phyloP scores from a whole-genome alignment of 2,329 filamentous ascomycete species.

The Pyrenochaeta sp. region DNA sequence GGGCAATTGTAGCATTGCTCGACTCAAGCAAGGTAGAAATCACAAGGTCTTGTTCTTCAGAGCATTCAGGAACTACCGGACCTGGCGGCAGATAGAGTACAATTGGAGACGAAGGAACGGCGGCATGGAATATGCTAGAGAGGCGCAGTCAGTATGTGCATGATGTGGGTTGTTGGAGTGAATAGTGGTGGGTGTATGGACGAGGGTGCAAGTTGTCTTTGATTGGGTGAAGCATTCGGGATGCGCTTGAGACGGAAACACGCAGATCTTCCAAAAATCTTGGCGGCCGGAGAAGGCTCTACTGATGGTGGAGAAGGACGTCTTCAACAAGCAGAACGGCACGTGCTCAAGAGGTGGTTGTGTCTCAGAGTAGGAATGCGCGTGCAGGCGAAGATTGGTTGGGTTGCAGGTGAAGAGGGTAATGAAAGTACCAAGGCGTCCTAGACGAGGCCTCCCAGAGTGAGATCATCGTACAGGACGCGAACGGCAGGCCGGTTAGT shows the following conservation, averaged over 20 bases:
- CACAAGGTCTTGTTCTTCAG: constrained; percentile 39
- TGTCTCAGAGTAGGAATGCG: background rate
- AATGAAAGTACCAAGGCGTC: background rate
- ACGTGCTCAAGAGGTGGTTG: background rate
- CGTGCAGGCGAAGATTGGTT: background rate
- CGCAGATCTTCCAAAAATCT: too few species aligned
- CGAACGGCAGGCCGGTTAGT: background rate
- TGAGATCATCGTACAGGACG: constrained; percentile 23
- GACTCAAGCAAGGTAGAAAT: constrained; percentile 45
- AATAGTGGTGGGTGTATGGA: background rate
- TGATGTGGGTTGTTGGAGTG: constrained; percentile 2
- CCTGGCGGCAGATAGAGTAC: constrained; percentile 56
- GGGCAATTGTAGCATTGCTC: constrained; percentile 51
- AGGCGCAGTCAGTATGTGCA: constrained; percentile 11
- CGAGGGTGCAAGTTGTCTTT: too few species aligned
- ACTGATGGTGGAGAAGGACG: background rate
- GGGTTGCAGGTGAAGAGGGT: background rate
- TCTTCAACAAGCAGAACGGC: background rate
- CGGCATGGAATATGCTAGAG: constrained; percentile 45
- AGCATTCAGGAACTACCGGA: constrained; percentile 37
- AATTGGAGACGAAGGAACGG: constrained; percentile 36
- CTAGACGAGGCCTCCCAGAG: constrained; percentile 5
- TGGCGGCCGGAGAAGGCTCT: too few species aligned
- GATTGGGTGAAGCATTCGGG: background rate
- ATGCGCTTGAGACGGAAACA: too few species aligned